Percentiles rank a stretch among this genome's conserved stretches.
Evolutionary conservation across 2,329 filamentous ascomycete genomes (phyloP).

Genomic region (Sporothrix brunneoviolacea): DNA sequence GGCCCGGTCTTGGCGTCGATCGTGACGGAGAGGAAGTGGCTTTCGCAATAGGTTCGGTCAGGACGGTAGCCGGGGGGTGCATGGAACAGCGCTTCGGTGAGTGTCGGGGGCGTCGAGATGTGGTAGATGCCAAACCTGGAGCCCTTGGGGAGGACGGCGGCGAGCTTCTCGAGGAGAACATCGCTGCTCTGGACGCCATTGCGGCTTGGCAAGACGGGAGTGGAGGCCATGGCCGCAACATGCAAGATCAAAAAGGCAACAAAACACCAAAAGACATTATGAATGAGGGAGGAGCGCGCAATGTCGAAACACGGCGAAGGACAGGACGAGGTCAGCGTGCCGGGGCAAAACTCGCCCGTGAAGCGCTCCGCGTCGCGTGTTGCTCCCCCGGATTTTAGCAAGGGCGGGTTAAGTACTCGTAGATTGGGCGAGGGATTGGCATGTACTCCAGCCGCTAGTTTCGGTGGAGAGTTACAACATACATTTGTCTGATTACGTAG

Average conservation of each 20-base stretch:
- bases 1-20: constrained; percentile 29
- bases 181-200: constrained; percentile 6
- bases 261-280: no score
- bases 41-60: constrained; percentile 79
- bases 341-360: no score
- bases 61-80: constrained; percentile 64
- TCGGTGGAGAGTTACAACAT: no score
- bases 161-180: constrained; percentile 34
- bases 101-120: constrained; percentile 75
- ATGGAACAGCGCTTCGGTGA: constrained; percentile 69
- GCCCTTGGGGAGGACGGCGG: constrained; percentile 46
- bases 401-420: no score
- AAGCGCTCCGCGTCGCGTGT: no score
- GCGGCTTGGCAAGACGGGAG: background rate
- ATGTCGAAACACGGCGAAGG: no score
- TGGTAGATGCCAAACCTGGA: constrained; percentile 68
- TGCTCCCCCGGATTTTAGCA: no score
- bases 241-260: background rate
- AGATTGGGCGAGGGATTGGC: no score
- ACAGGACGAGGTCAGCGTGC: no score
- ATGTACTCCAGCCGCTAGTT: background rate
- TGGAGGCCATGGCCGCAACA: background rate
- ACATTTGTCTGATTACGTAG: no score
- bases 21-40: constrained; percentile 61
- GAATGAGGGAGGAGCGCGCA: no score